Conservation (phyloP, 495 filamentous ascomycete species). For the Penicillium arizonense region DNA sequence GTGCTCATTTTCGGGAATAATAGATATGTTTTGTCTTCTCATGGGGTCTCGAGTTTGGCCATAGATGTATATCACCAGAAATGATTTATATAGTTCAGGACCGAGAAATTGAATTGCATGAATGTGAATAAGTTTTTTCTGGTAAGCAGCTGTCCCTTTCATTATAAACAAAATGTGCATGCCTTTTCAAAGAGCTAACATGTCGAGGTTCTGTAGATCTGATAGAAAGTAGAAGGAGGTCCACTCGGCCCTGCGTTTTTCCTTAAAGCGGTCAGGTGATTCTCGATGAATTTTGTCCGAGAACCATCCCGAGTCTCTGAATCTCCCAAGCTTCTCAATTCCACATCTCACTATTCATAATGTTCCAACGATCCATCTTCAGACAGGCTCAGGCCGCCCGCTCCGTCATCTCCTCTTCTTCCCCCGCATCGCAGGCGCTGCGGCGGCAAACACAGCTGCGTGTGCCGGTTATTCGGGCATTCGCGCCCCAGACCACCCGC, state of each 20-base stretch:
- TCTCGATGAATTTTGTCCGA: slow-evolving; percentile 26
- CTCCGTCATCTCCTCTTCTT: slow-evolving; percentile 35
- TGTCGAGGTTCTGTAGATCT: neutral
- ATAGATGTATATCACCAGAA: too few relatives aligned
- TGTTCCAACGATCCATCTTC: slow-evolving; percentile 47
- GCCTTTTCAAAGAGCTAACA: neutral
- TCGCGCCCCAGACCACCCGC: slow-evolving; percentile 31
- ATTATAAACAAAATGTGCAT: too few relatives aligned
- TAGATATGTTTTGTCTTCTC: too few relatives aligned
- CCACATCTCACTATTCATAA: slow-evolving; percentile 21
- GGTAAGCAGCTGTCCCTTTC: too few relatives aligned
- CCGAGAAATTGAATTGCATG: too few relatives aligned
- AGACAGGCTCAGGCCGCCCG: slow-evolving; percentile 44
- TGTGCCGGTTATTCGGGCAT: slow-evolving; percentile 27
- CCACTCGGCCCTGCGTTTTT: slow-evolving; percentile 21
- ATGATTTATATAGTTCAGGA: too few relatives aligned
- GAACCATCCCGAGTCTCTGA: slow-evolving; percentile 8
- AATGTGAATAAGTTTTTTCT: too few relatives aligned
- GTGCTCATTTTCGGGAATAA: too few relatives aligned
- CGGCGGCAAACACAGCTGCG: slow-evolving; percentile 39
- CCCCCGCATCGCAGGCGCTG: slow-evolving; percentile 32
- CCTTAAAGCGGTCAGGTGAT: slow-evolving; percentile 27
- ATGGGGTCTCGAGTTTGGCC: too few relatives aligned
- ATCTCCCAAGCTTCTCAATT: slow-evolving; percentile 8
- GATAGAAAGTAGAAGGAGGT: neutral